These are phyloP conservation scores for Fraxinus sp. DNA, from an alignment of 305 asterid species.

Conservation along the genomic window DNA sequence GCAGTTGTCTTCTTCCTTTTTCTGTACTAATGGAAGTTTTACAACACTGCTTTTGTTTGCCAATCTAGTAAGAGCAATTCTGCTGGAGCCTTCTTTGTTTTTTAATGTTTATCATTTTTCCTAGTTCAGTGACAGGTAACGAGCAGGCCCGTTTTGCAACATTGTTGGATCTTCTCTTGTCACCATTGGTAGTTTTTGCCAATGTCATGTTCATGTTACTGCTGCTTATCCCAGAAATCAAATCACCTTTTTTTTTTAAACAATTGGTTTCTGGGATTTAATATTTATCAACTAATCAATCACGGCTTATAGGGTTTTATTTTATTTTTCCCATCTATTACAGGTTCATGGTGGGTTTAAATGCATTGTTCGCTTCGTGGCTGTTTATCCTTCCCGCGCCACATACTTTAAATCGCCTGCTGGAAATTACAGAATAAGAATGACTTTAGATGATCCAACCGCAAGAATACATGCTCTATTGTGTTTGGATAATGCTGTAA, in stretches of 20 bases:
- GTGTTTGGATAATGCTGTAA: conserved; percentile 18
- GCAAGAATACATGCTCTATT: conserved; percentile 17
- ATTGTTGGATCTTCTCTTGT: conserved; percentile 10
- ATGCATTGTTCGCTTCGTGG: conserved; percentile 17
- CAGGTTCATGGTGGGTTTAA: conserved; percentile 3
- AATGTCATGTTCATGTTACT: not conserved
- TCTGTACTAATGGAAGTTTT: not conserved
- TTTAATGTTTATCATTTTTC: not conserved
- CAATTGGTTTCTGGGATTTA: not conserved
- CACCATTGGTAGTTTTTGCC: conserved; percentile 9
- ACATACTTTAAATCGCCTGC: conserved; percentile 8
- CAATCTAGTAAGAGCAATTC: not conserved
- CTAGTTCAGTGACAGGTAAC: conserved; percentile 6
- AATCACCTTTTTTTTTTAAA: not conserved
- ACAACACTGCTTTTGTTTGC: not conserved
- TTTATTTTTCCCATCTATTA: not conserved
- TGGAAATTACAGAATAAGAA: conserved; percentile 15
- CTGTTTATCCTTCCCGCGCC: conserved; percentile 9
- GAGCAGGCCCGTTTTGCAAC: conserved; percentile 4
- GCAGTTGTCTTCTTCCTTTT: not conserved
- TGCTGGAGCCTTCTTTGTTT: not conserved
- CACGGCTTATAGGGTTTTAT: not conserved
- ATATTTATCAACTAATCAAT: not conserved
- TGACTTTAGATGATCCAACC: conserved; percentile 24
- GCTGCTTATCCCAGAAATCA: not conserved